Base-by-base conservation (phyloP, 306 rosid species). In the Dalbergia cultrata region DNA sequence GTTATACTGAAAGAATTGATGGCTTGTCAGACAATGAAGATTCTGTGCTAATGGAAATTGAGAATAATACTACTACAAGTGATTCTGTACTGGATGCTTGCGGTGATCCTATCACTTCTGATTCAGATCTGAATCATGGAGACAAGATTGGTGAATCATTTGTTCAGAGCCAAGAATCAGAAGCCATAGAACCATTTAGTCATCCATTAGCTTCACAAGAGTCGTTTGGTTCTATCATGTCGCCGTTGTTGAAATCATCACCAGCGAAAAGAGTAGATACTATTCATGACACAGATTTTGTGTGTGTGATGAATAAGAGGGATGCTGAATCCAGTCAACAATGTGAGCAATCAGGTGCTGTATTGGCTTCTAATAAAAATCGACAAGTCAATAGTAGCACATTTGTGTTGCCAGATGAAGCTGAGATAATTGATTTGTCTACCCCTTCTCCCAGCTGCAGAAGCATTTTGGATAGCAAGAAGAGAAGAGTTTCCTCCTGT, bases 371-470 rank as follows among this genome's bases (percentile, higher is more conserved):
- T 8, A 81, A 75, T 11, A 43, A 45, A n/a, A 68, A 67, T 21
- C 52, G 37, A 72, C 78, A 73, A 33, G 75, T 62, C 12, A 70
- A 74, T 11, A 74, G 75, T 11, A 74, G 74, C 39, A 79, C 52
- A 58, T 47, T 49, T 60, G 11, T 49, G 45, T 54, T 74, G 75
- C 89, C 89, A 21, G 63, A 59, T 66, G 89, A 83, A 58, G 89
- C 83, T 45, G 99, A 92, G 74, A 70, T 95, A 50, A 86, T 95
- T 41, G 98, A 95, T 82, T 54, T 95, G 86, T 84, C 89, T 43
- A 91, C 96, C 8, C 99, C 99, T 63, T 85, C 99, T 53, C 92
- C 99, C 6, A 63, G 81, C 59, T 83, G 93, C 81, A 82, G 92
- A 87, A 79, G 56, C 4, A 59, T 87, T 81, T 67, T 85, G 31